Conservation (phyloP, 495 filamentous ascomycete species). For the Tuber umbilicatum region DNA sequence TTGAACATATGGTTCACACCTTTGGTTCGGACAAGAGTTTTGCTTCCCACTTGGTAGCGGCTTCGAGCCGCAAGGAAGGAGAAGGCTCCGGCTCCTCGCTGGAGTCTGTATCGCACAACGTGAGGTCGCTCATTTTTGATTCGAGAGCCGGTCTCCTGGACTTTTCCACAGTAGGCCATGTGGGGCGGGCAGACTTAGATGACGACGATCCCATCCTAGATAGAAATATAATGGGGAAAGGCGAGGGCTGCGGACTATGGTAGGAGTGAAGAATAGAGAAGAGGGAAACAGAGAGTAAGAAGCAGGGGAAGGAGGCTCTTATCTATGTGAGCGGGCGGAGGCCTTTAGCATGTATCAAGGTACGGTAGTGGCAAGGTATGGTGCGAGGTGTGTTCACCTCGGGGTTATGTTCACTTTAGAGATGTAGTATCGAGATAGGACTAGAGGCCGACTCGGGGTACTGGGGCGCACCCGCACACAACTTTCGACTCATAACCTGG, state of each 20-base stretch:
- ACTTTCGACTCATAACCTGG: background rate
- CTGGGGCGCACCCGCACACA: background rate
- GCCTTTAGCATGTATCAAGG: background rate
- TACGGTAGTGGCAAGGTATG: background rate
- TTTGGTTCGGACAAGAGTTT: conserved; percentile 34
- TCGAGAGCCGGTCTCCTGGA: conserved; percentile 6
- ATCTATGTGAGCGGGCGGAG: background rate
- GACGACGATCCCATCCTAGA: conserved; percentile 26
- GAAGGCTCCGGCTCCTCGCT: conserved; percentile 19
- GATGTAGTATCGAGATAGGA: conserved; percentile 14
- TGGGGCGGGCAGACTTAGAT: conserved; percentile 23
- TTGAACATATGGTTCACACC: conserved; percentile 12
- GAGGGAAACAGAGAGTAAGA: background rate
- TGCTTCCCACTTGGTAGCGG: conserved; percentile 30
- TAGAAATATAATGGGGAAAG: background rate
- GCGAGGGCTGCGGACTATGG: background rate
- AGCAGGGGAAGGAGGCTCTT: background rate
- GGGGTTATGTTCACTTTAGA: conserved; percentile 24
- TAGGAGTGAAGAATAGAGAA: conserved; percentile 1
- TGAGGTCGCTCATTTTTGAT: conserved; percentile 24
- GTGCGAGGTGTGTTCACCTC: conserved; percentile 9
- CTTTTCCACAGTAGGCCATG: conserved; percentile 26
- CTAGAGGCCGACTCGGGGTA: background rate
- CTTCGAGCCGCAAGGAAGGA: conserved; percentile 18
- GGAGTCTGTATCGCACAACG: conserved; percentile 10